These are phyloP conservation scores for Aegilops tauschii DNA, from an alignment of 176 grass and related monocot species.

Conservation along the genomic window DNA sequence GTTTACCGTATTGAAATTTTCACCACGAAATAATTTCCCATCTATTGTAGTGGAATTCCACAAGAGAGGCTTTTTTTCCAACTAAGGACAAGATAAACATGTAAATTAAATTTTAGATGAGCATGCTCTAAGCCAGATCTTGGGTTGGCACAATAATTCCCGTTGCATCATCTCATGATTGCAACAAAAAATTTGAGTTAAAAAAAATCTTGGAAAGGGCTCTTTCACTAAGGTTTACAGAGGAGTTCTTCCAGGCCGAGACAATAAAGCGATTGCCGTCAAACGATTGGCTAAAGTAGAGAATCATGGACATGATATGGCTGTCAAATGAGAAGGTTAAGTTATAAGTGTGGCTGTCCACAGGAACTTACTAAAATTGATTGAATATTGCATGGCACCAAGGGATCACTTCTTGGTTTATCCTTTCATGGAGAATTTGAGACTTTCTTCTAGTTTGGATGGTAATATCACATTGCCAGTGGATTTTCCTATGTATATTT, in stretches of 20 bases:
- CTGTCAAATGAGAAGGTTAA: slow-evolving; percentile 75
- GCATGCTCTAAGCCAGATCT: too few species aligned
- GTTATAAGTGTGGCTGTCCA: slow-evolving; percentile 84
- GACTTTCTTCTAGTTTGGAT: slow-evolving; percentile 63
- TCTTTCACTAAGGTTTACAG: slow-evolving; percentile 85
- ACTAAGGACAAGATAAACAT: too few species aligned
- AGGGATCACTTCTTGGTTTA: slow-evolving; percentile 69
- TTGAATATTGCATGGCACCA: slow-evolving; percentile 59
- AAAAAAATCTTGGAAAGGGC: slow-evolving; percentile 69
- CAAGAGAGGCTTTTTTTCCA: background rate
- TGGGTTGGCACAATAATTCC: slow-evolving; percentile 60
- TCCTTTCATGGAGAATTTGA: slow-evolving; percentile 84
- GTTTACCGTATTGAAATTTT: background rate
- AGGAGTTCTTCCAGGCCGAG: slow-evolving; percentile 59
- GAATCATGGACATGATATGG: slow-evolving; percentile 41
- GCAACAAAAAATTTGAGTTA: slow-evolving; percentile 68
- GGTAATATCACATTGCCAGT: slow-evolving; percentile 29
- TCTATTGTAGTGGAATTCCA: background rate
- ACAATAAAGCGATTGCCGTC: slow-evolving; percentile 51
- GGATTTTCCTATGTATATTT: background rate
- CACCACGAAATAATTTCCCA: background rate
- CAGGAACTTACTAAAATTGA: slow-evolving; percentile 78
- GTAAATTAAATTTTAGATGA: too few species aligned
- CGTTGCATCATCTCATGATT: slow-evolving; percentile 71
- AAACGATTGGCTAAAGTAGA: slow-evolving; percentile 53